Base-by-base conservation (phyloP, 1,139 yeast genomes). In the Lodderomyces parapsilosis region DNA sequence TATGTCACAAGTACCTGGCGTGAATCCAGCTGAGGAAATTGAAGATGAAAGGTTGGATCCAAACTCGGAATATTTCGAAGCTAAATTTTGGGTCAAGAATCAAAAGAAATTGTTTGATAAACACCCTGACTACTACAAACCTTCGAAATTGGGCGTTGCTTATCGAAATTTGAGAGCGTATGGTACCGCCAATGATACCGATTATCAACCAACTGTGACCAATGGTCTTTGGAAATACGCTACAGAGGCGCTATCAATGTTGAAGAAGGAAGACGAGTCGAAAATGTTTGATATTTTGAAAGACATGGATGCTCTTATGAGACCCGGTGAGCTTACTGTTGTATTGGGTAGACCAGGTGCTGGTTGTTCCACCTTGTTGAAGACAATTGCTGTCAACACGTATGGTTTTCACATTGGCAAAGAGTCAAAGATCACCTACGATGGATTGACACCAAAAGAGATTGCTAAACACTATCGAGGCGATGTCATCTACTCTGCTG, bases 351-450 rank as follows among this genome's bases (percentile, higher is more conserved):
- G 70, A 52, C 71, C 70, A 6, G 71, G 71, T 57, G 80, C 91
- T 22, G 96, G 96, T 45, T 87, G 95, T 62, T 78, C 95, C 1
- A 86, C 96, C 1, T 74, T 86, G 42, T 66, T 87, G 55, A 86
- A 85, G 55, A 76, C 93, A 0, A 74, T 86, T 47, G 78, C 91
- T 6, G 64, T 85, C 28, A 80, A 82, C 50, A 84, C 91, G 4
- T 80, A 83, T 58, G 95, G 94, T 40, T 86, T 85, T 59, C 65
- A 78, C 36, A 56, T 86, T 36, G 81, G 74, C 43, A 63, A 71
- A 35, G 76, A 76, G 23, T 73, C 88, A 4, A 61, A 41, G 11
- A 60, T 66, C 39, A 49, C 60, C 15, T 66, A 65, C 49, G 71
- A 66, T 47, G 72, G 72, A 7, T 57, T 66, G 34, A 44, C 60